Evolutionary conservation across 2,329 filamentous ascomycete genomes (phyloP).

Genomic region (Periglandula ipomoeae): DNA sequence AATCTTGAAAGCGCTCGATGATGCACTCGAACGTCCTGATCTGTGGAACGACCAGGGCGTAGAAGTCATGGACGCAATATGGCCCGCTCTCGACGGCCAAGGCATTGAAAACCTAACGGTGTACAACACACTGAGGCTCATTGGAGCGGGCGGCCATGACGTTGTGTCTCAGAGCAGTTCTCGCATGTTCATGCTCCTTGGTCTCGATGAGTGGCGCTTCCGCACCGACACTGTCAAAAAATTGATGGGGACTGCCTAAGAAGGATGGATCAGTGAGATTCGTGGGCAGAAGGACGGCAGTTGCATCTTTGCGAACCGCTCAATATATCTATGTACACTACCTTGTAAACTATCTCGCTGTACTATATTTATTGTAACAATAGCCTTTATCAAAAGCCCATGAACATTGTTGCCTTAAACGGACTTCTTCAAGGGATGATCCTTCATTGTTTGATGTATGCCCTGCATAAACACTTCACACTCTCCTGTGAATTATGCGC

Average conservation of each 20-base stretch:
- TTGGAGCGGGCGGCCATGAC: constrained; percentile 21
- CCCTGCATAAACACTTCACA: no score
- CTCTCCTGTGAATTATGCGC: no score
- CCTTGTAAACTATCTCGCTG: no score
- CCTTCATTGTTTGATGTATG: no score
- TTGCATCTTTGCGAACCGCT: no score
- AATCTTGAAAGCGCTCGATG: constrained; percentile 17
- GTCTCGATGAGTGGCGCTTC: constrained; percentile 24
- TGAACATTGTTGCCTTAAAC: no score
- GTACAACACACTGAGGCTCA: constrained; percentile 22
- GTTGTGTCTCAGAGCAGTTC: constrained; percentile 20
- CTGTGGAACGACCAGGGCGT: constrained; percentile 10
- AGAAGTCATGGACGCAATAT: constrained; percentile 13
- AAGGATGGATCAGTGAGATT: no score
- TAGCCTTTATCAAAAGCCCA: no score
- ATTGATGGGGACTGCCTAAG: constrained; percentile 8
- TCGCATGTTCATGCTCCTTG: constrained; percentile 24
- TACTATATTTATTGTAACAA: no score
- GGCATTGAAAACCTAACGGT: constrained; percentile 11
- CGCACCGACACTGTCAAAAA: constrained; percentile 17
- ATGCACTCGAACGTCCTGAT: constrained; percentile 11
- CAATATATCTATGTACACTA: no score
- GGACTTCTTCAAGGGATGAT: no score
- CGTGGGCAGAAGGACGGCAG: no score
- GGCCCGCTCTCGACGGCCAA: constrained; percentile 8